These are phyloP conservation scores for Ananas comosus DNA, from an alignment of 176 grass and related monocot species.

Conservation along the genomic window DNA sequence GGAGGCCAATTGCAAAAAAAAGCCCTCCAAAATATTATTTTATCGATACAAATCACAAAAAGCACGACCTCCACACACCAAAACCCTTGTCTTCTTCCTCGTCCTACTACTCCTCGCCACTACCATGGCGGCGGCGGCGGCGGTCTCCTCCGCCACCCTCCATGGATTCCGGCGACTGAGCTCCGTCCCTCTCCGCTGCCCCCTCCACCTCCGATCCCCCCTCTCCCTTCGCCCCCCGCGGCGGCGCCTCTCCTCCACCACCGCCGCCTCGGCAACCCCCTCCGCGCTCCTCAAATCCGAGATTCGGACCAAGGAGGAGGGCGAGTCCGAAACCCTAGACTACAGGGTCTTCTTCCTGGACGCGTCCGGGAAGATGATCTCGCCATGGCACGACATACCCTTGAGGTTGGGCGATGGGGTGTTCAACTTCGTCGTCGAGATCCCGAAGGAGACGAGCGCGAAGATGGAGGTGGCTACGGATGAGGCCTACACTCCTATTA, in stretches of 20 bases:
- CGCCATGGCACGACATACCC: slow-evolving; percentile 94
- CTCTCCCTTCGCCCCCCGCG: slow-evolving; percentile 34
- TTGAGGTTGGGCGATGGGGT: slow-evolving; percentile 66
- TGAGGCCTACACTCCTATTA: slow-evolving; percentile 86
- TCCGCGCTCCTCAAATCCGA: slow-evolving; percentile 32
- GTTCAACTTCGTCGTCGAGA: slow-evolving; percentile 96
- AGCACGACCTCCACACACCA: no score
- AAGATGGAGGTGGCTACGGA: slow-evolving; percentile 99
- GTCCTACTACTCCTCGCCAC: background rate
- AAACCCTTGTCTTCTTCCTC: background rate
- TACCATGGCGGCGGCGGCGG: background rate
- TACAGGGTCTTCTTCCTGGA: slow-evolving; percentile 94
- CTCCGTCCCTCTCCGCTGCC: slow-evolving; percentile 16
- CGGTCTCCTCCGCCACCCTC: background rate
- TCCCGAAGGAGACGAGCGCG: slow-evolving; percentile 92
- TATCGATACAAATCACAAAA: no score
- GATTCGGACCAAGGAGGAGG: slow-evolving; percentile 50
- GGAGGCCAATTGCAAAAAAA: no score
- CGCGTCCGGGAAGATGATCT: slow-evolving; percentile 48
- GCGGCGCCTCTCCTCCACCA: slow-evolving; percentile 23
- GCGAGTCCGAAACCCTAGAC: slow-evolving; percentile 71
- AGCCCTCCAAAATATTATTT: no score
- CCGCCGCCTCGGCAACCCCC: slow-evolving; percentile 13
- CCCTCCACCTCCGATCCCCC: slow-evolving; percentile 11
- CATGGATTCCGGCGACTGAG: background rate